These are phyloP conservation scores for Silene latifolia DNA, from an alignment of 148 eudicot genomes.

Conservation along the genomic window DNA sequence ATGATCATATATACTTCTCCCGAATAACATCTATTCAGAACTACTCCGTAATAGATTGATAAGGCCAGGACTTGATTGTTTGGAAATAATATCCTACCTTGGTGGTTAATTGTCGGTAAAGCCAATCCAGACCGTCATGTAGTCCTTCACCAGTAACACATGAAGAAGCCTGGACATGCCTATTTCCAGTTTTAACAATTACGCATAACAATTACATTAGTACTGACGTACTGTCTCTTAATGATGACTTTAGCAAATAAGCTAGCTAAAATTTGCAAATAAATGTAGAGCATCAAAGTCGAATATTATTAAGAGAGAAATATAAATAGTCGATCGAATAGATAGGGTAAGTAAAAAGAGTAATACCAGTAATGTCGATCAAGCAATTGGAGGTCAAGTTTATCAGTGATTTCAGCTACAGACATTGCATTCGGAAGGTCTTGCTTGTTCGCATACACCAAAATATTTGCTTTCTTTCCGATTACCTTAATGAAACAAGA, in stretches of 20 bases:
- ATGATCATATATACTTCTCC: conserved; percentile 12
- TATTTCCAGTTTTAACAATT: conserved; percentile 9
- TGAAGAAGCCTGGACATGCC: conserved; percentile 64
- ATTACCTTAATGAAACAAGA: conserved; percentile 5
- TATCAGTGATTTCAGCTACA: conserved; percentile 46
- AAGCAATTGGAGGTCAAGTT: conserved; percentile 49
- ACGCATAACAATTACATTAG: background rate
- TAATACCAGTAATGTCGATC: conserved; percentile 35
- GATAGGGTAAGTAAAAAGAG: background rate
- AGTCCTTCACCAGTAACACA: conserved; percentile 63
- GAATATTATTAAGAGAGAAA: no score
- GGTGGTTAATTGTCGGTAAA: conserved; percentile 42
- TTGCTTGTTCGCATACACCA: conserved; percentile 64
- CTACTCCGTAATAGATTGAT: no score
- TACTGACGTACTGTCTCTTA: no score
- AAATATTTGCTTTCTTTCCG: conserved; percentile 13
- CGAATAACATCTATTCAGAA: background rate
- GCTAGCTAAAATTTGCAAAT: background rate
- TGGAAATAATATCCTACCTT: conserved; percentile 32
- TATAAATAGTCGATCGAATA: no score
- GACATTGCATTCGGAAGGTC: conserved; percentile 60
- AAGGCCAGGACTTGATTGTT: no score
- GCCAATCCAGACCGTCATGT: conserved; percentile 70
- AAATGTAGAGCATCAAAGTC: no score
- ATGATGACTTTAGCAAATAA: no score